Base-by-base conservation (phyloP, 2,329 filamentous ascomycete species). In the Cladosporium sp. region DNA sequence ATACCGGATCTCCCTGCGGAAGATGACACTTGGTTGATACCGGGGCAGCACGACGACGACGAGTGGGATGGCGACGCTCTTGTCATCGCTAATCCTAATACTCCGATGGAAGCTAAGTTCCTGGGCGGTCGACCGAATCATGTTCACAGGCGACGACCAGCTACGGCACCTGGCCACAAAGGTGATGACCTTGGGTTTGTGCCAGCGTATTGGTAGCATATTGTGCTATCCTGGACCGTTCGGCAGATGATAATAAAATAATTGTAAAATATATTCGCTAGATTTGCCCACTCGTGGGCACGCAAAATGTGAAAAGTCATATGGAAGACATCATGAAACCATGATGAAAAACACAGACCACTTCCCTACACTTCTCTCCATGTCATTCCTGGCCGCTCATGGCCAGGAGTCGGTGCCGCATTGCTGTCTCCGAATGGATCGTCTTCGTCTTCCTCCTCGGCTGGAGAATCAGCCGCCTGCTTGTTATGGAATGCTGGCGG, bases 361-460 rank as follows among this genome's bases (percentile, higher is more conserved):
- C 30, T 8, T 9, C 30, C 9, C 52, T 19, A 65, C 6, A 66
- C 58, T 17, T 65, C 65, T 51, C 59, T 72, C 72, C 71, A 73
- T 43, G 64, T 70, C 70, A 73, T 71, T 6, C 71, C 70, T 5
- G 63, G 54, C 37, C 67, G 74, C 69, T 80, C 80, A 40, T 70
- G 66, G 65, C 71, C 75, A 17, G 81, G 81, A 3, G 81, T 84
- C 51, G 78, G 78, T 25, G 90, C 81, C 4, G 86, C 89, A 70
- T 96, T 92, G 42, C 83, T 84, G 71, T 96, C 91, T 3, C 89
- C 90, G 72, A 96, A 96, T 0, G 92, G 92, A 69, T 96, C 85
- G 63, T 94, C 83, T n/a, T 92, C 88, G 43, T 91, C 88, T n/a
- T 89, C 86, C 7, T 89, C 86, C 2, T 83, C 83, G 7, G 80